Conservation (phyloP, 805 yeast species). For the Maudiozyma saulgeensis region DNA sequence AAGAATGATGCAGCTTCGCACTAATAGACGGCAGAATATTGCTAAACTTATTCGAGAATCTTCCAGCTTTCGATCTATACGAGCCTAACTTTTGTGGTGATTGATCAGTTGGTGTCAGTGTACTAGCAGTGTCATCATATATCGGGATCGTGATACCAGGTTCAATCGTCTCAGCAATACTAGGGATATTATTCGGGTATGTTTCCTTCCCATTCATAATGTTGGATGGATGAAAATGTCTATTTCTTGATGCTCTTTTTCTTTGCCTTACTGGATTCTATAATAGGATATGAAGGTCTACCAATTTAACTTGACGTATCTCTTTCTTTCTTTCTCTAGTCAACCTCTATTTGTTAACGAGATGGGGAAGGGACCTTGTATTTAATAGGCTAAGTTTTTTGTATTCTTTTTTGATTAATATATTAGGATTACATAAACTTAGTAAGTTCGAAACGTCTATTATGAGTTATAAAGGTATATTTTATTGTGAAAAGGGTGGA, state of each 20-base stretch:
- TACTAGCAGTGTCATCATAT: constrained; percentile 17
- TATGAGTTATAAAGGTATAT: too few relatives aligned
- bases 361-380: too few relatives aligned
- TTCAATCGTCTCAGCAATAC: constrained; percentile 19
- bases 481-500: too few relatives aligned
- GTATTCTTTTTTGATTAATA: too few relatives aligned
- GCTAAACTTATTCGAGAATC: constrained; percentile 27
- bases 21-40: constrained; percentile 29
- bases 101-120: background rate
- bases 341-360: too few relatives aligned
- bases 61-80: constrained; percentile 28
- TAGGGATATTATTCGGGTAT: background rate
- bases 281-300: too few relatives aligned
- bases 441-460: too few relatives aligned
- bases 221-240: background rate
- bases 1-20: constrained; percentile 25
- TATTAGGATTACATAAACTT: too few relatives aligned
- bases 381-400: too few relatives aligned
- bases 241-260: background rate
- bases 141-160: constrained; percentile 27
- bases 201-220: background rate
- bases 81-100: constrained; percentile 26
- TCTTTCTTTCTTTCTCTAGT: too few relatives aligned
- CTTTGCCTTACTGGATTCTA: background rate
- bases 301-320: too few relatives aligned